A percentile compares a stretch with the other conserved stretches of the same genome.
Conservation (phyloP, 1,284 basidiomycete genomes). For the Ceratobasidium sp. region DNA sequence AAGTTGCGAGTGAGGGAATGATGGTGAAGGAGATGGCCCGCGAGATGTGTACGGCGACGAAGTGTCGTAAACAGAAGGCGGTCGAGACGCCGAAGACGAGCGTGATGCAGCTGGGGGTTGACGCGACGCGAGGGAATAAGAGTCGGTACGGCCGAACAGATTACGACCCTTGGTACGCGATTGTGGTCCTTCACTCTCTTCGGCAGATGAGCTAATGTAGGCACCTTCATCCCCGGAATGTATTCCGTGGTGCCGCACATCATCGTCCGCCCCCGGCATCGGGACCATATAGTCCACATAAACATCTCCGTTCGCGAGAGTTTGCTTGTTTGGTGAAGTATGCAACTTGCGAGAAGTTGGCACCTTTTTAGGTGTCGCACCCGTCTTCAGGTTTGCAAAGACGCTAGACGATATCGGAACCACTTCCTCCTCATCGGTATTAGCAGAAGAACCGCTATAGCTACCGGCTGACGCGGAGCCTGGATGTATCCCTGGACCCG, state of each 20-base stretch:
- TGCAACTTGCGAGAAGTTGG: conserved; percentile 16
- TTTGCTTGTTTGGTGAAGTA: conserved; percentile 14
- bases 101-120: conserved; percentile 4
- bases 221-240: conserved; percentile 34
- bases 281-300: conserved; percentile 39
- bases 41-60: conserved; percentile 37
- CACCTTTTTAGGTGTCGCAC: conserved; percentile 12
- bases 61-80: conserved; percentile 1
- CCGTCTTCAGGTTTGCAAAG: conserved; percentile 1
- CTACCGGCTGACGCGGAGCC: neutral
- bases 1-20: conserved; percentile 9
- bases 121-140: conserved; percentile 1
- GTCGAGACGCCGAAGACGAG: conserved; percentile 20
- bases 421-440: conserved; percentile 14
- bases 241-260: neutral
- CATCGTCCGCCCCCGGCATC: conserved; percentile 19
- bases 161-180: conserved; percentile 7
- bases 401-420: conserved; percentile 12
- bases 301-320: conserved; percentile 20
- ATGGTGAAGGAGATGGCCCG: conserved; percentile 29
- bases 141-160: neutral
- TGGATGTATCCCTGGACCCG: neutral
- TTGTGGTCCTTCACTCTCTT: neutral
- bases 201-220: conserved; percentile 31
- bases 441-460: neutral